These are phyloP conservation scores for Colletotrichum shisoi DNA, from an alignment of 2,329 filamentous ascomycete species.

Conservation along the genomic window DNA sequence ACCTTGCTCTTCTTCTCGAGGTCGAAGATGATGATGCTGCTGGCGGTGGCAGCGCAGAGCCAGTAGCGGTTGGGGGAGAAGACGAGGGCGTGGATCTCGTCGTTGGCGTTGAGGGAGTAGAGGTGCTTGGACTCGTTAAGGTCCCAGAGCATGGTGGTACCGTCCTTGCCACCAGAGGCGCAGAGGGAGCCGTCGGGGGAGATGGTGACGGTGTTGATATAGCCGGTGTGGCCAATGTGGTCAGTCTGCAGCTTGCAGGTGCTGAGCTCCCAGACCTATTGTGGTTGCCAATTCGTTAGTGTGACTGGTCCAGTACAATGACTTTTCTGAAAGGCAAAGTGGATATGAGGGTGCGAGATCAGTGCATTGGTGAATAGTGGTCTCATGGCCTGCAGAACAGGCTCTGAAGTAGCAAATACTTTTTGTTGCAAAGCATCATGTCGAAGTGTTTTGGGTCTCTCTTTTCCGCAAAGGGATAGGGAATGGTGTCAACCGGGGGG, in stretches of 20 bases:
- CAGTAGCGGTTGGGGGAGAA: conserved; percentile 99
- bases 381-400: conserved; percentile 86
- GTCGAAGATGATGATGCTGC: conserved; percentile 99
- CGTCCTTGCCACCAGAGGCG: conserved; percentile 99
- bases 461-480: not conserved
- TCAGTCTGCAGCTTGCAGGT: conserved; percentile 99
- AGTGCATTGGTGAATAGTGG: conserved; percentile 90
- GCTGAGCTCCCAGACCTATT: conserved; percentile 97
- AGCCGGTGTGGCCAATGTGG: conserved; percentile 99
- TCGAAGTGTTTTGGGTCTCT: conserved; percentile 50
- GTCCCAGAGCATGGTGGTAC: conserved; percentile 99
- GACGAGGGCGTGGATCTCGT: conserved; percentile 99
- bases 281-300: conserved; percentile 43
- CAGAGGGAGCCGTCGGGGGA: conserved; percentile 98
- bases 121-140: conserved; percentile 99
- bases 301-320: conserved; percentile 23
- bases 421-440: conserved; percentile 90
- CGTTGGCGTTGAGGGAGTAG: conserved; percentile 98
- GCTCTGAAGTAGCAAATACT: conserved; percentile 99
- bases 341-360: conserved; percentile 57
- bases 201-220: conserved; percentile 99
- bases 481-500: conserved; percentile 30
- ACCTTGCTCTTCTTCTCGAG: conserved; percentile 99
- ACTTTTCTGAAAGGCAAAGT: conserved; percentile 1
- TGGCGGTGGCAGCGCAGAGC: conserved; percentile 97